Percentiles rank a stretch among this genome's conserved stretches.
Conservation (phyloP, 257 asterid genomes). For the Solanum etuberosum region DNA sequence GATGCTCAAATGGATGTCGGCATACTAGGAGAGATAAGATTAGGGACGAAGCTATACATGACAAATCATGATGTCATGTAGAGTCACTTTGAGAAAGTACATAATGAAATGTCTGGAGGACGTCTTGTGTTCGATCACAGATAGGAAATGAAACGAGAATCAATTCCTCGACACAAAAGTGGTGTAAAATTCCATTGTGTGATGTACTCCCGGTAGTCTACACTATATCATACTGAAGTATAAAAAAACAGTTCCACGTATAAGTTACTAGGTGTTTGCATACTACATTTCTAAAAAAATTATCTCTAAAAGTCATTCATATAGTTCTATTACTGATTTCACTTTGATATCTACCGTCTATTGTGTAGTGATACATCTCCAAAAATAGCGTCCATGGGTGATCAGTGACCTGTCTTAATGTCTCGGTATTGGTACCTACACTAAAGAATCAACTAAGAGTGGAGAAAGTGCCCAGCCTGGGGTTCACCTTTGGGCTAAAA, state of each 20-base stretch:
- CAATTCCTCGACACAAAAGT: neutral
- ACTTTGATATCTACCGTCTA: neutral
- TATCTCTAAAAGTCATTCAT: neutral
- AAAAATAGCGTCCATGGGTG: neutral
- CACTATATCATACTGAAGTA: neutral
- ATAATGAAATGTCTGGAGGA: neutral
- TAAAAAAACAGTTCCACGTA: neutral
- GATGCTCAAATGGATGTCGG: neutral
- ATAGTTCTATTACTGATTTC: neutral
- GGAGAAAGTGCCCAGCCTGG: neutral
- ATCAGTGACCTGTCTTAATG: neutral
- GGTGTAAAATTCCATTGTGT: neutral
- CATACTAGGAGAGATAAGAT: neutral
- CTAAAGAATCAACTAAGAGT: neutral
- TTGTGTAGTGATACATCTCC: neutral
- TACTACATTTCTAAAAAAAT: too few species aligned
- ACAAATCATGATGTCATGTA: neutral
- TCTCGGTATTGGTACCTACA: neutral
- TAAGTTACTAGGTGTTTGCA: neutral
- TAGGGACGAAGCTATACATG: neutral
- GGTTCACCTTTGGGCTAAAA: neutral
- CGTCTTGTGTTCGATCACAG: neutral
- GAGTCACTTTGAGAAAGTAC: neutral
- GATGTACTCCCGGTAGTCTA: neutral
- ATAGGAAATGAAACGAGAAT: neutral